phyloP scores from a whole-genome alignment of 2,329 filamentous ascomycete species.

The Fusarium praegraminearum region DNA sequence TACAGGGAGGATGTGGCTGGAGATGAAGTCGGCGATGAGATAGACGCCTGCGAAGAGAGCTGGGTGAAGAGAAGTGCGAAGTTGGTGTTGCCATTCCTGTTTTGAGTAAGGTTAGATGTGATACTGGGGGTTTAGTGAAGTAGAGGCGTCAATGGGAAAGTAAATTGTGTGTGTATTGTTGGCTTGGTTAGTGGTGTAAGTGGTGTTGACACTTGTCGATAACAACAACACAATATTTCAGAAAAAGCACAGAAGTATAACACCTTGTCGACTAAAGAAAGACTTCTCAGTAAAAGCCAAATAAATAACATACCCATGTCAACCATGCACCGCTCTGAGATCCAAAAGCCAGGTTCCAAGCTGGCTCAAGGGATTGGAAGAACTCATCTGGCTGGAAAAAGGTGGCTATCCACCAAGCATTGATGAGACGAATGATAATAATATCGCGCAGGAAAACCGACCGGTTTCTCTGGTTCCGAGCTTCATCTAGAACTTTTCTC shows the following conservation, averaged over 20 bases:
- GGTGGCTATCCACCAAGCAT: slow-evolving; percentile 81
- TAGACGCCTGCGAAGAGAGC: slow-evolving; percentile 84
- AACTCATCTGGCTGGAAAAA: slow-evolving; percentile 99
- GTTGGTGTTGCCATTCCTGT: slow-evolving; percentile 91
- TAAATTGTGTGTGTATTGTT: not conserved
- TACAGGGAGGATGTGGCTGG: slow-evolving; percentile 63
- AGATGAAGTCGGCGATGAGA: slow-evolving; percentile 67
- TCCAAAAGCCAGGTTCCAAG: slow-evolving; percentile 90
- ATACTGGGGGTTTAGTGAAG: not conserved
- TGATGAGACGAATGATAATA: slow-evolving; percentile 80
- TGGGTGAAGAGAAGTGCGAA: slow-evolving; percentile 94
- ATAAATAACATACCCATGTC: slow-evolving; percentile 80
- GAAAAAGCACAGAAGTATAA: not conserved
- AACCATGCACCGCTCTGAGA: slow-evolving; percentile 83
- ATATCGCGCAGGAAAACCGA: slow-evolving; percentile 53
- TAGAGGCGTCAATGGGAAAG: not conserved
- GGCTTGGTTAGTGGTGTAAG: slow-evolving; percentile 20
- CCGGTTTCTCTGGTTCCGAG: slow-evolving; percentile 40
- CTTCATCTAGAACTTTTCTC: slow-evolving; percentile 29
- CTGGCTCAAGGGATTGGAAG: slow-evolving; percentile 94
- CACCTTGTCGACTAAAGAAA: not conserved
- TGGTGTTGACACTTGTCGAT: slow-evolving; percentile 9
- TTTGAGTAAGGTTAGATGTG: slow-evolving; percentile 28
- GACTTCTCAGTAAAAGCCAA: not conserved
- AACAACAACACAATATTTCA: not conserved